Evolutionary conservation across 1,284 basidiomycete genomes (phyloP).

Genomic region (Anthracocystis setariae): DNA sequence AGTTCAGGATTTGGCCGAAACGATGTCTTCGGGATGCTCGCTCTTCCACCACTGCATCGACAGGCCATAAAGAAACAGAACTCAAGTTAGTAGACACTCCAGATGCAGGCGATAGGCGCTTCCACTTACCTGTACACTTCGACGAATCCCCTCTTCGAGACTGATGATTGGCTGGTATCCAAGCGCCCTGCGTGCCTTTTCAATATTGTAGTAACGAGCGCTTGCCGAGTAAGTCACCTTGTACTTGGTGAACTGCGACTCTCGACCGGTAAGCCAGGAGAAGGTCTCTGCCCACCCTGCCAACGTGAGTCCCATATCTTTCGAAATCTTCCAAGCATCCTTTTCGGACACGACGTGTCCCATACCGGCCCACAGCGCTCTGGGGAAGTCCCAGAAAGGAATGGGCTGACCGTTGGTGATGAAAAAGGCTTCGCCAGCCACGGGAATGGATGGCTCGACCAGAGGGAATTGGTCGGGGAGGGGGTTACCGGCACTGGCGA

Average conservation of each 20-base stretch:
- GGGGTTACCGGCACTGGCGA: slow-evolving; percentile 54
- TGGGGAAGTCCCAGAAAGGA: slow-evolving; percentile 94
- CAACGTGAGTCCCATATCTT: slow-evolving; percentile 51
- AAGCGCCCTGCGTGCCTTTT: slow-evolving; percentile 88
- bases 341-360: slow-evolving; percentile 48
- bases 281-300: slow-evolving; percentile 75
- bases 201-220: slow-evolving; percentile 89
- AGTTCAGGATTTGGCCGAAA: slow-evolving; percentile 27
- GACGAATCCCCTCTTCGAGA: slow-evolving; percentile 85
- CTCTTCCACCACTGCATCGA: slow-evolving; percentile 47
- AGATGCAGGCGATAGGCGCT: background rate
- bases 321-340: slow-evolving; percentile 55
- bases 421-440: slow-evolving; percentile 94
- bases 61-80: background rate
- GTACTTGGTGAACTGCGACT: slow-evolving; percentile 89
- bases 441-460: slow-evolving; percentile 73
- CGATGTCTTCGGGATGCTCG: slow-evolving; percentile 45
- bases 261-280: slow-evolving; percentile 79
- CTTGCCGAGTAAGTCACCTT: slow-evolving; percentile 77
- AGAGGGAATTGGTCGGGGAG: slow-evolving; percentile 58
- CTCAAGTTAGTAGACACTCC: background rate
- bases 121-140: slow-evolving; percentile 72
- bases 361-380: slow-evolving; percentile 79
- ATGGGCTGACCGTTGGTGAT: slow-evolving; percentile 97
- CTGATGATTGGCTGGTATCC: slow-evolving; percentile 93